Evolutionary conservation across 2,329 filamentous ascomycete genomes (phyloP).

Genomic region (Lithohypha guttulata): DNA sequence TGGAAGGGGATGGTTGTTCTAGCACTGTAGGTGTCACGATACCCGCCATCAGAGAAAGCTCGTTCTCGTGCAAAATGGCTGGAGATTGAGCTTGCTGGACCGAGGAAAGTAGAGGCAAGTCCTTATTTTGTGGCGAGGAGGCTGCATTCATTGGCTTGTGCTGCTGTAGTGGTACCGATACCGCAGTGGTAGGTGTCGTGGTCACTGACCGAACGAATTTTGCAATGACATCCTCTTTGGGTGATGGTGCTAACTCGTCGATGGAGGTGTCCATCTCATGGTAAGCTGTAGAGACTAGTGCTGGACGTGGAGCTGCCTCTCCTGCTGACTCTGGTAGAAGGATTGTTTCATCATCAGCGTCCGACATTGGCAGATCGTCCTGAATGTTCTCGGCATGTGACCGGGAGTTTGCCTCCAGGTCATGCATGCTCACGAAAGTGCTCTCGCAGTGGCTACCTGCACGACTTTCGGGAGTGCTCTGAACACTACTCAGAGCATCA

Average conservation of each 20-base stretch:
- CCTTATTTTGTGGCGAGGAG: neutral
- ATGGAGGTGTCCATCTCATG: neutral
- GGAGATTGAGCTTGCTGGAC: neutral
- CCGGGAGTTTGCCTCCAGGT: constrained; percentile 1
- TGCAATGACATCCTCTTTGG: neutral
- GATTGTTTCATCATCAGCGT: neutral
- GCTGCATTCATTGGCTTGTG: neutral
- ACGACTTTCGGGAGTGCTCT: constrained; percentile 3
- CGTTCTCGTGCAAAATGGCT: constrained; percentile 31
- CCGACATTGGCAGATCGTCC: constrained; percentile 7
- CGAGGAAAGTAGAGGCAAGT: neutral
- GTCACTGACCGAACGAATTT: constrained; percentile 4
- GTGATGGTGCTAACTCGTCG: constrained; percentile 2
- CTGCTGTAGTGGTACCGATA: neutral
- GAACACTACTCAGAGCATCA: neutral
- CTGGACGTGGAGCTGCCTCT: neutral
- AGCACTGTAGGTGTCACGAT: neutral
- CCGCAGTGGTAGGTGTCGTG: constrained; percentile 6
- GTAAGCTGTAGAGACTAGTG: too few relatives aligned
- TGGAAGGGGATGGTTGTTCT: too few relatives aligned
- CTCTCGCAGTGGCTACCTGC: neutral
- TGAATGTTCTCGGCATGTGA: constrained; percentile 18
- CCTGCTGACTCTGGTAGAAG: neutral
- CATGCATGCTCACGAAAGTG: constrained; percentile 6
- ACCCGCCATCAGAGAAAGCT: neutral